Evolutionary conservation across 2,329 filamentous ascomycete genomes (phyloP), one percentile per base, ranked within the genome.

Genomic region (Colletotrichum caudatum): DNA sequence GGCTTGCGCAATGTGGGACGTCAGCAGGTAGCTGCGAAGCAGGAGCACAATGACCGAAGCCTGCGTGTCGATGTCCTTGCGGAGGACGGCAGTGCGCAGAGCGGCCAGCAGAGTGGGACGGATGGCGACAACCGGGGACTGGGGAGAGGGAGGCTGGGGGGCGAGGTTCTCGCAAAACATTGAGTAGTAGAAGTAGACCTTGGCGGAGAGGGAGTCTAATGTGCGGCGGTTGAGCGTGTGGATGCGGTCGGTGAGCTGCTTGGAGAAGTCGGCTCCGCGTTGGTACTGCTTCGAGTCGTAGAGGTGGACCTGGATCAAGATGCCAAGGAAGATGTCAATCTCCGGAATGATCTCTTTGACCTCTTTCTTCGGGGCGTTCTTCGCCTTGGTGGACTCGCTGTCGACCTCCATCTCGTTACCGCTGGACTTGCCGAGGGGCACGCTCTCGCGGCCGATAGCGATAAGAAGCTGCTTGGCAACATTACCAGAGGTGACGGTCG

Each of bases 111-210:
- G 89, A 74, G 91, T 92, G 67, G 95, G 94, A 71, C 96, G 92
- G 78, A 97, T 94, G 51, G 92, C 88, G 73, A 98, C 93, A 75
- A 97, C 90, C 4, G 94, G 92, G 8, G 95, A 97, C 78, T 94
- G 92, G 67, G 94, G 92, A 64, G 95, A 98, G 33, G 95, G 95
- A 56, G 96, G 93, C 74, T 95, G 89, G 29, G 95, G 95, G 72
- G 91, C 90, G 73, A 97, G 89, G 82, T 97, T 92, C 87, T 99
- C 96, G 84, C 92, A 94, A 86, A 98, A 98, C 77, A 98, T 87
- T 33, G 94, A 94, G 84, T 94, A 97, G 87, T 99, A 99, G 84
- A 98, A 98, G 88, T 98, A 99, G 74, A 95, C 94, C 83, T 97
- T 97, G 75, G 95, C 94, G 71, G 95, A 93, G 71, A 99, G 90